phyloP scores from a whole-genome alignment of 371 early-diverging fungal species.

The Rhizomucor pusillus region DNA sequence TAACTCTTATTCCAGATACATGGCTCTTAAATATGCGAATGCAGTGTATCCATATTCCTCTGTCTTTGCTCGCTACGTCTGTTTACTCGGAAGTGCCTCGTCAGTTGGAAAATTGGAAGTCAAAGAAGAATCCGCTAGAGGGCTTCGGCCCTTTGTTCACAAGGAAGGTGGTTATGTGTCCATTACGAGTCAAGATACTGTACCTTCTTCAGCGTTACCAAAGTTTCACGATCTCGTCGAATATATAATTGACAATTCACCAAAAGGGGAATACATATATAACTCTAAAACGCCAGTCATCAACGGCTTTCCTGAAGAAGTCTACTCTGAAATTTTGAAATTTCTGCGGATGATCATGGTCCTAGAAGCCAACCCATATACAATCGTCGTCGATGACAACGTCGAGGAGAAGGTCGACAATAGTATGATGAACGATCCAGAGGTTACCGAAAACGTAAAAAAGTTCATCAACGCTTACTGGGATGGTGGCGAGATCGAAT shows the following conservation, averaged over 20 bases:
- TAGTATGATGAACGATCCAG: slow-evolving; percentile 47
- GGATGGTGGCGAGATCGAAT: slow-evolving; percentile 33
- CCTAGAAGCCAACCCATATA: slow-evolving; percentile 50
- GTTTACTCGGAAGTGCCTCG: slow-evolving; percentile 60
- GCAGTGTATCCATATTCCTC: slow-evolving; percentile 72
- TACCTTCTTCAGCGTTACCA: slow-evolving; percentile 43
- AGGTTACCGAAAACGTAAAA: slow-evolving; percentile 39
- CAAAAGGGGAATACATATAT: slow-evolving; percentile 27
- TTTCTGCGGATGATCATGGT: slow-evolving; percentile 59
- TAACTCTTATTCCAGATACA: slow-evolving; percentile 38
- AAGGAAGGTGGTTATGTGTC: slow-evolving; percentile 20
- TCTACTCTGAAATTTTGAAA: slow-evolving; percentile 53
- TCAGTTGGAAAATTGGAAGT: slow-evolving; percentile 76
- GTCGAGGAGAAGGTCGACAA: slow-evolving; percentile 53
- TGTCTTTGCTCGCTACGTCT: slow-evolving; percentile 71
- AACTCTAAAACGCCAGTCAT: slow-evolving; percentile 38
- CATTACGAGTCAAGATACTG: slow-evolving; percentile 17
- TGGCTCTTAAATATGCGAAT: slow-evolving; percentile 76
- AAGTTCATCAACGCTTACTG: slow-evolving; percentile 40
- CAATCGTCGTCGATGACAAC: slow-evolving; percentile 52
- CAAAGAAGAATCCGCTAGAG: slow-evolving; percentile 65
- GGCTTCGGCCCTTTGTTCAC: slow-evolving; percentile 43
- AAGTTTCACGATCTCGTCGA: slow-evolving; percentile 45
- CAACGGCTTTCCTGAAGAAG: slow-evolving; percentile 55
- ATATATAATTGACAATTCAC: slow-evolving; percentile 34